Evolutionary conservation across 352 stramenopile species (phyloP).

Genomic region (Discostella stelligera): DNA sequence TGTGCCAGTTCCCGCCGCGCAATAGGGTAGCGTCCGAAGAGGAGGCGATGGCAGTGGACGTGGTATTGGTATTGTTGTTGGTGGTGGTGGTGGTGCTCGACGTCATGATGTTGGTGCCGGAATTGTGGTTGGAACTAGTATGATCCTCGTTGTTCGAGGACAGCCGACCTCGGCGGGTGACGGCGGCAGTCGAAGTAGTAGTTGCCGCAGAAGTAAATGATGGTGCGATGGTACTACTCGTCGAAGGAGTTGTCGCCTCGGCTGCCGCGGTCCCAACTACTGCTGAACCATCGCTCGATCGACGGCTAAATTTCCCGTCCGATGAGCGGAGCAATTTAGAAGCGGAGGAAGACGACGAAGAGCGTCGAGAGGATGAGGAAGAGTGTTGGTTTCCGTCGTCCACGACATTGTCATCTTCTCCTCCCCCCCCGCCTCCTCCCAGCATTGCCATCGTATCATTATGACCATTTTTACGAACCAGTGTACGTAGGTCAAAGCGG

Average conservation of each 20-base stretch:
- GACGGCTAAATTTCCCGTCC: not conserved
- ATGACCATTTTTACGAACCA: slow-evolving; percentile 27
- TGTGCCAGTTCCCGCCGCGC: slow-evolving; percentile 70
- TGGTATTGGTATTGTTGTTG: not conserved
- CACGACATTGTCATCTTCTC: not conserved
- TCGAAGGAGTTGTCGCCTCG: not conserved
- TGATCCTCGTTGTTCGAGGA: not conserved
- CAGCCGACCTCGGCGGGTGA: not conserved
- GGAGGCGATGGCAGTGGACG: not conserved
- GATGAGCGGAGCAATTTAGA: not conserved
- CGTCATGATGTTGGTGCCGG: not conserved
- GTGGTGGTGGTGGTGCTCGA: not conserved
- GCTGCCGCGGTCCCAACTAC: not conserved
- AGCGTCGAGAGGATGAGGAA: not conserved
- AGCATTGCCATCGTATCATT: not conserved
- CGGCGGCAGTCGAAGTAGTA: not conserved
- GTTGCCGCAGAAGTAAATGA: not conserved
- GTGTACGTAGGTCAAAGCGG: slow-evolving; percentile 69
- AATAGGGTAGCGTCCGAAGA: slow-evolving; percentile 2
- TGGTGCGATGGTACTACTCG: no score
- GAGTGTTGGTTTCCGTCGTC: not conserved
- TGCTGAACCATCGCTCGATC: not conserved
- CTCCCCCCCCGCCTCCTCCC: not conserved
- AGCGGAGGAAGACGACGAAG: not conserved
- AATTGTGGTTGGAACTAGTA: not conserved